Evolutionary conservation across 768 basidiomycete species (phyloP), one percentile per base, ranked within the genome.

Genomic region (Tylopilus intermedius): DNA sequence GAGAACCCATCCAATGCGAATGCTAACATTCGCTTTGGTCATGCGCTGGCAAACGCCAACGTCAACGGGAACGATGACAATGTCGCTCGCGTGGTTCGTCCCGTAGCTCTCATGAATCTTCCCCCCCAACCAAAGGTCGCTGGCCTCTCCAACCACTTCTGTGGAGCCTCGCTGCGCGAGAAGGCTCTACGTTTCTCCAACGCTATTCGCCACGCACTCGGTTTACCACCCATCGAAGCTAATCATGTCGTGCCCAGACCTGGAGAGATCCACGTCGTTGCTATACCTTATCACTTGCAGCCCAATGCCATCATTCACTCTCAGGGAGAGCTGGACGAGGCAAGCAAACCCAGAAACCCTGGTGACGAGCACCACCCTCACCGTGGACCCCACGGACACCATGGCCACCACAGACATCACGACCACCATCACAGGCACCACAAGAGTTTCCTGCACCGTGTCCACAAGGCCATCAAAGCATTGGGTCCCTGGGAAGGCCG

Each of bases 401-500:
- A 55, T n/a, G 46, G 53, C 3, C 60, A 60, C 27, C 67, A 62
- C 24, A 24, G 24, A 24, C 24, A 24, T 24, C 58, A 58, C 21
- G 45, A 50, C 3, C 60, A 60, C 27, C 67, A 62, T n/a, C 71
- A 51, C 45, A 58, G 58, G n/a, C 67, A 65, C 29, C 63, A 57
- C 55, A 64, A 71, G 49, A 70, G 77, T 32, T 88, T 88, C 77
- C 53, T 78, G 44, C 71, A 66, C 42, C 82, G 90, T 43, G 70
- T 91, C 56, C 80, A 84, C 61, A 71, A 70, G 50, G 84, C 88
- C 2, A 69, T 91, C 50, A 81, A 81, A 73, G 67, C 79, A 8
- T 79, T 92, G 14, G 86, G 88, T 11, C 81, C 81, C 18, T 91
- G 90, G 88, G 90, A 92, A 69, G 88, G 88, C 47, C 77, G 88